Conservation (phyloP, 139 green algal genomes). For the Chlamydomonas asymmetrica region DNA sequence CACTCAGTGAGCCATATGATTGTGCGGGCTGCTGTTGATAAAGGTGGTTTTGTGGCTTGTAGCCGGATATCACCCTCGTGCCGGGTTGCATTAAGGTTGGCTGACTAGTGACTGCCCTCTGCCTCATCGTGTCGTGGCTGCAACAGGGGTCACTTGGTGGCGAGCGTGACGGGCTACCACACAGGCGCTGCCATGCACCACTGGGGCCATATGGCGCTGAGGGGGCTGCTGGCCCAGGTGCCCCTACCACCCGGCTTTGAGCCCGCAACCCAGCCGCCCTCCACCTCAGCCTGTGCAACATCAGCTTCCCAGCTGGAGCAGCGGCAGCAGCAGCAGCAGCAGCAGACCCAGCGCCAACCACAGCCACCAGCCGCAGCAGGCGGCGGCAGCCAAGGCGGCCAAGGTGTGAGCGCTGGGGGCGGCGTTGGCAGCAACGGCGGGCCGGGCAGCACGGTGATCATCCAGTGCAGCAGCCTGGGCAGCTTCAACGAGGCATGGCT, state of each 20-base stretch:
- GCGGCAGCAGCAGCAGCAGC: not conserved
- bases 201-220: conserved; percentile 73
- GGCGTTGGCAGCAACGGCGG: conserved; percentile 1
- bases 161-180: conserved; percentile 60
- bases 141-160: conserved; percentile 55
- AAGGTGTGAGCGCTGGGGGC: not conserved
- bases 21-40: no score
- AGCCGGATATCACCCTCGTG: no score
- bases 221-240: conserved; percentile 48
- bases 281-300: not conserved
- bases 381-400: not conserved
- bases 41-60: no score
- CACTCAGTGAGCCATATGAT: no score
- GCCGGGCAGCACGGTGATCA: conserved; percentile 39
- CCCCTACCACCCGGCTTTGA: conserved; percentile 32
- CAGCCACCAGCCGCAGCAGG: not conserved
- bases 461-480: conserved; percentile 76
- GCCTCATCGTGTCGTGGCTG: not conserved
- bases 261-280: conserved; percentile 22
- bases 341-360: not conserved
- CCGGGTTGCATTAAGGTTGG: no score
- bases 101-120: no score
- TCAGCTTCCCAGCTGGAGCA: not conserved
- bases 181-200: conserved; percentile 32
- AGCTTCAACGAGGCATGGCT: conserved; percentile 68